phyloP scores from a whole-genome alignment of 371 early-diverging fungal species.

The Dichotomocladium elegans region DNA sequence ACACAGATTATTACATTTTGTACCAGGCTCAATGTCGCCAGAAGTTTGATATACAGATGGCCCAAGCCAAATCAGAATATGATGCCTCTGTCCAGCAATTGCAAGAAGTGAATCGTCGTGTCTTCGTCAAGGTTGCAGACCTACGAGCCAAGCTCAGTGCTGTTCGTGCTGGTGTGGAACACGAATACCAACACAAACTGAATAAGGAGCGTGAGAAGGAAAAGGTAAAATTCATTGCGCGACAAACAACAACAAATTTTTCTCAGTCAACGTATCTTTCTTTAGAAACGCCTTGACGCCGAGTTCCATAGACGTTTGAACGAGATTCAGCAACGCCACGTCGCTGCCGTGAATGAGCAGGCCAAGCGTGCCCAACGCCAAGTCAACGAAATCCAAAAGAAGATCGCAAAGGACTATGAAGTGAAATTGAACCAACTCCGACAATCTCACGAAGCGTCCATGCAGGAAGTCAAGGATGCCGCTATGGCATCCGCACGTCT shows the following conservation, averaged over 20 bases:
- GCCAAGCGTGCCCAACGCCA: slow-evolving; percentile 8
- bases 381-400: not conserved
- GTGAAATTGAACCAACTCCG: not conserved
- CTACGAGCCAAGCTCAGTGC: slow-evolving; percentile 5
- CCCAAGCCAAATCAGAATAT: not conserved
- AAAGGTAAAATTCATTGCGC: not conserved
- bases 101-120: slow-evolving; percentile 6
- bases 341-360: slow-evolving; percentile 10
- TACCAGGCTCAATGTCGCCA: not conserved
- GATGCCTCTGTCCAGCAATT: not conserved
- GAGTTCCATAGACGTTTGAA: not conserved
- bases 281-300: slow-evolving; percentile 4
- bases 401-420: slow-evolving; percentile 9
- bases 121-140: slow-evolving; percentile 1
- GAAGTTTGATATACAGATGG: not conserved
- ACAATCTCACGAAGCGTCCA: not conserved
- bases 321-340: slow-evolving; percentile 4
- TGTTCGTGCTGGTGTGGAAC: slow-evolving; percentile 5
- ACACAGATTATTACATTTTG: not conserved
- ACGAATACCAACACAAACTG: slow-evolving; percentile 4
- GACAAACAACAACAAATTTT: not conserved
- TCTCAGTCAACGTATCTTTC: not conserved
- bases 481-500: slow-evolving; percentile 8
- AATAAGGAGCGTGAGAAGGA: slow-evolving; percentile 6
- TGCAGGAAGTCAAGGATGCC: not conserved